Evolutionary conservation across 2,329 filamentous ascomycete genomes (phyloP).

Genomic region (Ophiostoma australiae): DNA sequence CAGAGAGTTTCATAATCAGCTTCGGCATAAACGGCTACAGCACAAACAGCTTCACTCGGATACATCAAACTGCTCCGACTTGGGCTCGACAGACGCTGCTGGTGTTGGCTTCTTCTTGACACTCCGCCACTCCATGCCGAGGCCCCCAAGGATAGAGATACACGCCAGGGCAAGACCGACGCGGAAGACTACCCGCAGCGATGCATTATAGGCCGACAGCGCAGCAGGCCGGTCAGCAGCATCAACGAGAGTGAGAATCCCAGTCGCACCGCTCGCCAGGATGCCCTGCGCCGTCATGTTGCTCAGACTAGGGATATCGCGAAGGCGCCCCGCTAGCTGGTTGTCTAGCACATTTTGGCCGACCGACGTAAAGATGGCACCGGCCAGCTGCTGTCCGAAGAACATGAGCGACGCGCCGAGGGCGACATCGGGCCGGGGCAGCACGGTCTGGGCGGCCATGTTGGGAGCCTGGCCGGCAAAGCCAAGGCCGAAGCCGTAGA

Average conservation of each 20-base stretch:
- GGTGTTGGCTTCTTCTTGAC: conserved; percentile 23
- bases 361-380: conserved; percentile 25
- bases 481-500: conserved; percentile 45
- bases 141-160: conserved; percentile 46
- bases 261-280: conserved; percentile 20
- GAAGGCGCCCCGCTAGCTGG: conserved; percentile 20
- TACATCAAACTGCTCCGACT: not conserved
- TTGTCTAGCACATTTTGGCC: conserved; percentile 25
- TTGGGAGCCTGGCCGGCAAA: conserved; percentile 42
- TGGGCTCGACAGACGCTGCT: not conserved
- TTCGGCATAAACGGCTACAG: not conserved
- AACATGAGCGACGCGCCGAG: conserved; percentile 42
- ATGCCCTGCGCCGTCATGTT: conserved; percentile 16
- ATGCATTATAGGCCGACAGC: conserved; percentile 49
- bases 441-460: conserved; percentile 45
- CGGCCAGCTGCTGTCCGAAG: conserved; percentile 33
- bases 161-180: conserved; percentile 47
- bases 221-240: not conserved
- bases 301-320: not conserved
- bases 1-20: no score
- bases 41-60: not conserved
- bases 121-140: conserved; percentile 52
- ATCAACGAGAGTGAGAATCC: conserved; percentile 14
- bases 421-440: conserved; percentile 39
- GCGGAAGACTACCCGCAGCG: conserved; percentile 51